These are phyloP conservation scores for Coemansia furcata DNA, from an alignment of 192 early-diverging fungal species.

Conservation along the genomic window DNA sequence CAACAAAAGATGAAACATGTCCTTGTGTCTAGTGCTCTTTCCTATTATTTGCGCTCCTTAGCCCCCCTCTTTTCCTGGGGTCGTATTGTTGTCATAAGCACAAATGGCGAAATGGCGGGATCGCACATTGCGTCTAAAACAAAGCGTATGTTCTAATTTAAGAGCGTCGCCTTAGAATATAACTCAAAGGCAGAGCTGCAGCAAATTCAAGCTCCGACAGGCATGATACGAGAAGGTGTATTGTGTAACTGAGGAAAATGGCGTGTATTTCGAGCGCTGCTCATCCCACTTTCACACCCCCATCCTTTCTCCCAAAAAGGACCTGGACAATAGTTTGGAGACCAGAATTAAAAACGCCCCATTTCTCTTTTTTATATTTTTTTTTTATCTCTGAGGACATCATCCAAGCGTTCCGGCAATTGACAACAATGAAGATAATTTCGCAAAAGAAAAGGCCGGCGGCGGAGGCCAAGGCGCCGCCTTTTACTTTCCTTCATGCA, in stretches of 20 bases:
- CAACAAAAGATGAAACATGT: not conserved
- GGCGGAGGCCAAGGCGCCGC: not conserved
- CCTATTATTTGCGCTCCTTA: not conserved
- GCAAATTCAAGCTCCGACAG: not conserved
- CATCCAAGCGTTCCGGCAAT: not conserved
- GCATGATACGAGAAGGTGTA: not conserved
- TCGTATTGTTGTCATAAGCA: not conserved
- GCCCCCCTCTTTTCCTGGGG: not conserved
- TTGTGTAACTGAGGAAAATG: not conserved
- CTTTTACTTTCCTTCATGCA: not conserved
- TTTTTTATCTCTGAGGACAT: not conserved
- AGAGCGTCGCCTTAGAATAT: not conserved
- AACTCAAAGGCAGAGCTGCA: not conserved
- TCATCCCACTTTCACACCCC: not conserved
- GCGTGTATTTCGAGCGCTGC: not conserved
- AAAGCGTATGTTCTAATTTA: not conserved
- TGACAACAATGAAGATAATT: not conserved
- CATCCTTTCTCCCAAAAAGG: not conserved
- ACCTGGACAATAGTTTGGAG: not conserved
- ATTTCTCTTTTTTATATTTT: not conserved
- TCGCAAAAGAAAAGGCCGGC: not conserved
- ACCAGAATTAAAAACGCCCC: conserved; percentile 5
- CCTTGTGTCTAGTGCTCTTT: not conserved
- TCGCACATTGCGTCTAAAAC: not conserved
- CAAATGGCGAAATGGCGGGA: not conserved